Conservation (phyloP, 108 stramenopile species). For the Nitzschia putrida region DNA sequence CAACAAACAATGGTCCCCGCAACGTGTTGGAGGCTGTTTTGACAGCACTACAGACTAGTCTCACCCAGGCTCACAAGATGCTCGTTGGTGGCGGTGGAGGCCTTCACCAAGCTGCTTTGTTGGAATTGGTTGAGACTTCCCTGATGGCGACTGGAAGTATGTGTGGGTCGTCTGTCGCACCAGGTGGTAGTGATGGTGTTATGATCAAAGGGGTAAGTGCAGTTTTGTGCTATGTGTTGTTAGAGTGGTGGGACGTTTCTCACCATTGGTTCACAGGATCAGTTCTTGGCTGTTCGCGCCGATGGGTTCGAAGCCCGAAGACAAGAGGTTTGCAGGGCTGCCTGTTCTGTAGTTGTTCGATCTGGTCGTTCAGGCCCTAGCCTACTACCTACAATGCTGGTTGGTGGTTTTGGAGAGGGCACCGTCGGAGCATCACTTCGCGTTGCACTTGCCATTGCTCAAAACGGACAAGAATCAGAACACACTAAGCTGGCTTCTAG, state of each 20-base stretch:
- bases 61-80: constrained; percentile 28
- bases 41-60: constrained; percentile 39
- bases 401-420: constrained; percentile 75
- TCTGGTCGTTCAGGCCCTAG: constrained; percentile 40
- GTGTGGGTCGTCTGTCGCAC: constrained; percentile 66
- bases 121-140: constrained; percentile 67
- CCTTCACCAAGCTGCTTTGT: constrained; percentile 55
- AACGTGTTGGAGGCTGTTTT: constrained; percentile 56
- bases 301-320: constrained; percentile 55
- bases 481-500: constrained; percentile 63
- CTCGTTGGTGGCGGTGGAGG: constrained; percentile 33
- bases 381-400: constrained; percentile 66
- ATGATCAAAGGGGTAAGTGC: constrained; percentile 40
- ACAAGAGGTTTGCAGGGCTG: constrained; percentile 63
- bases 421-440: constrained; percentile 60
- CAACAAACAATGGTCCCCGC: constrained; percentile 25
- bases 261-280: constrained; percentile 12
- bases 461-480: constrained; percentile 59
- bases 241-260: background rate
- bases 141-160: constrained; percentile 79
- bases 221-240: background rate
- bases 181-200: constrained; percentile 38
- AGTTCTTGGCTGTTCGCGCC: constrained; percentile 28
- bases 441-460: constrained; percentile 62
- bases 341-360: constrained; percentile 57